Percentiles rank a stretch among this genome's conserved stretches.
Conservation (phyloP, 768 basidiomycete species). For the Rickenella mellea region DNA sequence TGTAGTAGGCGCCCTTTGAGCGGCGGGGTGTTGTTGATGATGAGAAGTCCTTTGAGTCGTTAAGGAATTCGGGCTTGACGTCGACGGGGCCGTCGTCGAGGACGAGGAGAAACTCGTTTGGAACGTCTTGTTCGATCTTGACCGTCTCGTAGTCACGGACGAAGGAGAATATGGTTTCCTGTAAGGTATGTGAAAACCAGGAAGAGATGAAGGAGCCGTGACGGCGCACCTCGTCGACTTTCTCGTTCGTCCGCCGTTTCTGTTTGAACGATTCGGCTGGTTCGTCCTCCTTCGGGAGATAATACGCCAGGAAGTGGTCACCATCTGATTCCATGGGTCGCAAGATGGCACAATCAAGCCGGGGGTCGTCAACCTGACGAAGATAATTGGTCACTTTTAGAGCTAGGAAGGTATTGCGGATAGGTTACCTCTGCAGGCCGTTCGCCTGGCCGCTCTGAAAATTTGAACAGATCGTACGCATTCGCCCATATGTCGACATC, state of each 20-base stretch:
- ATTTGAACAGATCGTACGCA: conserved; percentile 79
- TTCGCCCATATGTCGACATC: conserved; percentile 85
- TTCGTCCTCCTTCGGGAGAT: conserved; percentile 70
- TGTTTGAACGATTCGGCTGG: conserved; percentile 59
- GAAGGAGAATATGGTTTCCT: conserved; percentile 68
- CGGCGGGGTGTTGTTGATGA: conserved; percentile 17
- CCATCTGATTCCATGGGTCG: conserved; percentile 85
- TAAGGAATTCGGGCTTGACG: conserved; percentile 18
- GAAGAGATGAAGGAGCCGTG: background rate
- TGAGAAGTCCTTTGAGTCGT: conserved; percentile 19
- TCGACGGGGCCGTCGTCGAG: conserved; percentile 48
- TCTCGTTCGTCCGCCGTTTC: conserved; percentile 32
- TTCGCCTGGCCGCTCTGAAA: conserved; percentile 82
- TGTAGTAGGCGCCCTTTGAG: conserved; percentile 73
- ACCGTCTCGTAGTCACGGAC: conserved; percentile 82
- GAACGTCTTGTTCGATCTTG: conserved; percentile 79
- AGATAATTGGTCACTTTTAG: conserved; percentile 2
- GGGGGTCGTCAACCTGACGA: conserved; percentile 60
- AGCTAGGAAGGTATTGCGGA: too few species aligned
- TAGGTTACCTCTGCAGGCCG: conserved; percentile 50
- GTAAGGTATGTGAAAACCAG: background rate
- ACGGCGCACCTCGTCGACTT: conserved; percentile 44
- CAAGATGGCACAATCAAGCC: conserved; percentile 77
- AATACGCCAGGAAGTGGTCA: conserved; percentile 81
- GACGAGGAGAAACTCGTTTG: conserved; percentile 75